phyloP scores from a whole-genome alignment of 2,329 filamentous ascomycete species.

The Claviceps capensis region DNA sequence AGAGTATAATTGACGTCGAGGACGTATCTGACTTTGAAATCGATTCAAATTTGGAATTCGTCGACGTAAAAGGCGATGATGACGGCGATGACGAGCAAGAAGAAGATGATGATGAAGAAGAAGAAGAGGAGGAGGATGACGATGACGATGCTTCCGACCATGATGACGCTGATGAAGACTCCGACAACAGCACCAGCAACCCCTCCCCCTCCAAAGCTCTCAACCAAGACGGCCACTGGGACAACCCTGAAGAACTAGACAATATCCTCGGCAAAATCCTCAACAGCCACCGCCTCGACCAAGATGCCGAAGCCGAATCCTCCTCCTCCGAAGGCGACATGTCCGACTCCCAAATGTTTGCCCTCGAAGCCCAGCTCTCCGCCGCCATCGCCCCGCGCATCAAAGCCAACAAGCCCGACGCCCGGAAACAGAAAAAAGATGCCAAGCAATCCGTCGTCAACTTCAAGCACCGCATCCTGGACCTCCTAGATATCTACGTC shows the following conservation, averaged over 20 bases:
- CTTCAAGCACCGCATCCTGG: conserved; percentile 89
- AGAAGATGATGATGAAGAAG: conserved; percentile 17
- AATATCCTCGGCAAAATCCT: conserved; percentile 66
- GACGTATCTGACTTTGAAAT: conserved; percentile 8
- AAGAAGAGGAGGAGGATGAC: not conserved
- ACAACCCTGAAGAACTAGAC: conserved; percentile 43
- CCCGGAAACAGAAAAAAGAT: conserved; percentile 75
- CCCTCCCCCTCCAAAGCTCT: conserved; percentile 6
- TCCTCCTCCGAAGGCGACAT: conserved; percentile 64
- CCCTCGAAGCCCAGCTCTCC: conserved; percentile 66
- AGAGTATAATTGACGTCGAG: conserved; percentile 6
- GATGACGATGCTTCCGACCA: conserved; percentile 24
- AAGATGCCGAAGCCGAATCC: conserved; percentile 40
- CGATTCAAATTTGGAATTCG: conserved; percentile 36
- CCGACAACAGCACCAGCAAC: conserved; percentile 28
- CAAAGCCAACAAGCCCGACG: conserved; percentile 41
- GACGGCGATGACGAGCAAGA: conserved; percentile 15
- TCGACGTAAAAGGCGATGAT: conserved; percentile 30
- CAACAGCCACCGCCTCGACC: conserved; percentile 52
- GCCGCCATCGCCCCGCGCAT: conserved; percentile 73
- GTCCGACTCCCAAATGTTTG: conserved; percentile 93
- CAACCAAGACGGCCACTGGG: conserved; percentile 25
- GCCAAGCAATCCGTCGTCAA: conserved; percentile 81
- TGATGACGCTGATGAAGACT: not conserved
- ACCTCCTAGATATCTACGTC: conserved; percentile 74